Base-by-base conservation (phyloP, 139 green algal genomes). In the Closterium sp. region DNA sequence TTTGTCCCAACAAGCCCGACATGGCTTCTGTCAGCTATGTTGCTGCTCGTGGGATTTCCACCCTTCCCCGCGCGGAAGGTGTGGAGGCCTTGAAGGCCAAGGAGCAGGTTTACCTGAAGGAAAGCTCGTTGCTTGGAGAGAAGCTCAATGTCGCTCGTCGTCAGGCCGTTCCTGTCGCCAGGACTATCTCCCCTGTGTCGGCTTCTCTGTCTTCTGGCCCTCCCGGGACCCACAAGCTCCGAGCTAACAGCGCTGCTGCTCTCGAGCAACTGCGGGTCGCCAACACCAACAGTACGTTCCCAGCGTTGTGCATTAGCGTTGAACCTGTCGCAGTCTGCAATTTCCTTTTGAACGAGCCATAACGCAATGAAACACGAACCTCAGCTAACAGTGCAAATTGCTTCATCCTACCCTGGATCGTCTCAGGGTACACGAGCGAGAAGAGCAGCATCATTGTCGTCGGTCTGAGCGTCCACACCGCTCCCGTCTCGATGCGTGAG, bases 361-460 rank as follows among this genome's bases (percentile, higher is more conserved):
- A 23, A 33, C 38, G 25, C 30, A 89, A 34, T 12, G 30, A 10
- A 28, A 69, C 10, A 69, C 87, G 9, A 31, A 84, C 9, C 4
- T 16, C 43, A 25, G 19, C 9, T 21, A 16, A 66, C 9, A 66
- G 25, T 25, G 25, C 55, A 76, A 16, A 76, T 76, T 76, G 55
- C 25, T 76, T 28, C 12, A 76, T 86, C n/a, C 83, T 86, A 34
- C 30, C 83, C 83, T 86, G 28, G 87, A 87, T 12, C 86, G 6
- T 8, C 90, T 36, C 85, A 94, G 92, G 92, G 3, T 94, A 94
- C 87, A 94, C 86, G 2, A 94, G 86, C 21, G 92, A 94, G 92
- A 99, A 99, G 95, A 97, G 95, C 94, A 96, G 94, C 94, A 99
- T 99, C 91, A 97, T 99, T 66, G 95, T 96, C 86, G 98, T 99